Conservation (phyloP, 805 yeast genomes). For the Isabelozyma gotoi region DNA sequence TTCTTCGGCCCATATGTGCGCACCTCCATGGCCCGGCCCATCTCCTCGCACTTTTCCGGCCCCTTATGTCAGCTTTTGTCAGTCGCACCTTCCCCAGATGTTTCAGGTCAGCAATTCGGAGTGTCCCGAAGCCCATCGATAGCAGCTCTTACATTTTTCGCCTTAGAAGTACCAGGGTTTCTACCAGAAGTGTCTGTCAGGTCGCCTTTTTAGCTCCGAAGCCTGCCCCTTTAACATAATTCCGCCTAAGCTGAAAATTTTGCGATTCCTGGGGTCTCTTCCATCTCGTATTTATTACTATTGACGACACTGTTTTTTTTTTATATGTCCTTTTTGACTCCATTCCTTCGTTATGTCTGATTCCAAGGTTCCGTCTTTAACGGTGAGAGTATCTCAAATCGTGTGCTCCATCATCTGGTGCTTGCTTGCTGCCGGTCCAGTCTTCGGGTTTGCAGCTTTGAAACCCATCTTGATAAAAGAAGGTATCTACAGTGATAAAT, state of each 20-base stretch:
- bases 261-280: not conserved
- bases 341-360: slow-evolving; percentile 2
- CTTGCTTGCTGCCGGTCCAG: slow-evolving; percentile 55
- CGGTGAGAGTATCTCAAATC: slow-evolving; percentile 51
- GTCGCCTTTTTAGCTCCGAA: no score
- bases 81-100: not conserved
- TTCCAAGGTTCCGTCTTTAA: slow-evolving; percentile 10
- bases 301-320: not conserved
- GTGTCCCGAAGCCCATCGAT: not conserved
- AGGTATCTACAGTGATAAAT: slow-evolving; percentile 33
- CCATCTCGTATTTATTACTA: not conserved
- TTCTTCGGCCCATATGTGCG: not conserved
- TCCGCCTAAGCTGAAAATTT: no score
- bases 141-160: not conserved
- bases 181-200: no score
- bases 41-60: not conserved
- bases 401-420: slow-evolving; percentile 55
- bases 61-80: no score
- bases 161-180: no score
- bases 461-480: slow-evolving; percentile 53
- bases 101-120: not conserved
- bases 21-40: not conserved
- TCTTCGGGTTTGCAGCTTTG: slow-evolving; percentile 60
- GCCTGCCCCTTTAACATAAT: no score
- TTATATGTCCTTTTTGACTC: not conserved